A percentile compares a stretch with the other conserved stretches of the same genome.
These are phyloP conservation scores for Ascosphaera aggregata DNA, from an alignment of 2,329 filamentous ascomycete genomes.

Conservation along the genomic window DNA sequence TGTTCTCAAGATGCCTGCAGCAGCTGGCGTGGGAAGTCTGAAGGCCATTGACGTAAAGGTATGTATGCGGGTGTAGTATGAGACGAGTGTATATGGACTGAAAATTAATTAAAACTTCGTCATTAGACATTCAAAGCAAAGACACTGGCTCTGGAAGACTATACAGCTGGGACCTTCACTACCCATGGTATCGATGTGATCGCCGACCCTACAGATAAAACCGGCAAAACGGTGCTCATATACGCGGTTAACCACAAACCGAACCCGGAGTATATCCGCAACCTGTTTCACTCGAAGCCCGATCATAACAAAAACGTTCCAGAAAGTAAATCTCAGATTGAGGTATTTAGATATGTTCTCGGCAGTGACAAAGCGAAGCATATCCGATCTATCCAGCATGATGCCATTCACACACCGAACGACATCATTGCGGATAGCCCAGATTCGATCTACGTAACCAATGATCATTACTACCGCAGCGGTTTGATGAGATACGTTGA, in stretches of 20 bases:
- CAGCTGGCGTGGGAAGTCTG: slow-evolving; percentile 9
- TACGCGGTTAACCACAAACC: slow-evolving; percentile 37
- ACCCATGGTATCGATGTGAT: slow-evolving; percentile 39
- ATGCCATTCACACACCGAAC: slow-evolving; percentile 33
- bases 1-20: slow-evolving; percentile 18
- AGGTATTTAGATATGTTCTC: slow-evolving; percentile 32
- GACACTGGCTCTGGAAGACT: slow-evolving; percentile 27
- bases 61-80: slow-evolving; percentile 6
- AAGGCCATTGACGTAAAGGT: slow-evolving; percentile 32
- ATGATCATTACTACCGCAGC: slow-evolving; percentile 32
- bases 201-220: slow-evolving; percentile 19
- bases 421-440: slow-evolving; percentile 28
- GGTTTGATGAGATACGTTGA: slow-evolving; percentile 27
- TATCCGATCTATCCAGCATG: slow-evolving; percentile 29
- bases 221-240: slow-evolving; percentile 28
- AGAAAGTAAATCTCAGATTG: slow-evolving; percentile 29
- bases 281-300: slow-evolving; percentile 3
- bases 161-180: slow-evolving; percentile 25
- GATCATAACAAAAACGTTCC: slow-evolving; percentile 7
- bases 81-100: too few species aligned
- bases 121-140: slow-evolving; percentile 23
- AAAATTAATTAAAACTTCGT: too few species aligned
- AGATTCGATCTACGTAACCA: slow-evolving; percentile 32
- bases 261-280: slow-evolving; percentile 18
- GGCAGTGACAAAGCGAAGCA: slow-evolving; percentile 21